phyloP scores from a whole-genome alignment of 148 eudicot species.

The Vaccinium macrocarpon region DNA sequence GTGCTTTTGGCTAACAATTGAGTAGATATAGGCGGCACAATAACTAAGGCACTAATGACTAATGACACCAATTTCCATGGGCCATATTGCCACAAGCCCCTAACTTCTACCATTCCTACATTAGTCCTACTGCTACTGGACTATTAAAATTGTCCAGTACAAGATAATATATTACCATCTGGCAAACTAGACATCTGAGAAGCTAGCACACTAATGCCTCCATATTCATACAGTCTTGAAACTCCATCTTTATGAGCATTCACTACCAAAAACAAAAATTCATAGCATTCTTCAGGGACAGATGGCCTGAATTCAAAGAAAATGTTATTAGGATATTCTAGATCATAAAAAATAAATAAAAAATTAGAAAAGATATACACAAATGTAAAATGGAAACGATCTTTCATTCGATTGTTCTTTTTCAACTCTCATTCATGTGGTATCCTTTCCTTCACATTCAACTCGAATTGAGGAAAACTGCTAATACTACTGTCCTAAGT shows the following conservation, averaged over 20 bases:
- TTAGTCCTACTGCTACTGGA: neutral
- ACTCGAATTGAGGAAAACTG: neutral
- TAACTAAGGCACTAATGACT: neutral
- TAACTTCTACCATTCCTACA: neutral
- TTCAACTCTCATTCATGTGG: neutral
- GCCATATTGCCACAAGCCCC: neutral
- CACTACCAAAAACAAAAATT: constrained; percentile 53
- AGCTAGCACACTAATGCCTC: constrained; percentile 60
- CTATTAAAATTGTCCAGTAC: neutral
- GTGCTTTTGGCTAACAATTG: neutral
- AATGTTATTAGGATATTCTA: neutral
- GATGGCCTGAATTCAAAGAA: constrained; percentile 40
- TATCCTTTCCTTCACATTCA: neutral
- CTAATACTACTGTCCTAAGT: neutral
- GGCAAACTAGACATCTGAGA: constrained; percentile 48
- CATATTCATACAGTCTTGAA: constrained; percentile 41
- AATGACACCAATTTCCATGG: neutral
- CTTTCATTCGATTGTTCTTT: neutral
- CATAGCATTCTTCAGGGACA: constrained; percentile 62
- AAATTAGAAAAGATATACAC: neutral
- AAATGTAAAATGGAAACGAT: neutral
- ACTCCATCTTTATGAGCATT: constrained; percentile 53
- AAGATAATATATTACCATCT: constrained; percentile 45
- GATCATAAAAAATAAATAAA: neutral
- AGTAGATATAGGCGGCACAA: neutral